Conservation (phyloP, 192 early-diverging fungal genomes). For the Funneliformis mosseae region DNA sequence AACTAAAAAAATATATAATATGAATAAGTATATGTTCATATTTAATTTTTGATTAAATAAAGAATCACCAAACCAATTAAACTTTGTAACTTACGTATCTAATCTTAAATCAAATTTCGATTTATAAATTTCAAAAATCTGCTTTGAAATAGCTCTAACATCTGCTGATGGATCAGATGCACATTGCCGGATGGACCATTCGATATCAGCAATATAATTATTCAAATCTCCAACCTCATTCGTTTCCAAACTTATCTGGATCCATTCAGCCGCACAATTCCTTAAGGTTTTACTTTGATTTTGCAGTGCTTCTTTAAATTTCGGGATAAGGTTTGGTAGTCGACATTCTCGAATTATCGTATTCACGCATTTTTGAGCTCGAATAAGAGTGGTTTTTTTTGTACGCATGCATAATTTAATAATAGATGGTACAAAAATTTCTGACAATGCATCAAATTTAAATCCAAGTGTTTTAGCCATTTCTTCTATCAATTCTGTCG, state of each 20-base stretch:
- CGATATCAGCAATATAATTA: slow-evolving; percentile 44
- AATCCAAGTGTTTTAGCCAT: slow-evolving; percentile 62
- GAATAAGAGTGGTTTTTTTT: slow-evolving; percentile 74
- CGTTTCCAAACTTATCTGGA: slow-evolving; percentile 54
- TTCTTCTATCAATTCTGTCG: slow-evolving; percentile 62
- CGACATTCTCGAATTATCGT: slow-evolving; percentile 63
- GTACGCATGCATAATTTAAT: slow-evolving; percentile 69
- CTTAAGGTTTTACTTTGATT: slow-evolving; percentile 67
- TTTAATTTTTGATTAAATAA: too few species aligned
- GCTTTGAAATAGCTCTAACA: slow-evolving; percentile 50
- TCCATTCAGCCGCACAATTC: slow-evolving; percentile 60
- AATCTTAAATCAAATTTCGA: slow-evolving; percentile 42
- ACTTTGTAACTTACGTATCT: slow-evolving; percentile 26
- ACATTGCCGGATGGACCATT: slow-evolving; percentile 49
- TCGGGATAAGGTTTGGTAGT: slow-evolving; percentile 54
- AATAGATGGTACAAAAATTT: slow-evolving; percentile 61
- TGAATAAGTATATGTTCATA: too few species aligned
- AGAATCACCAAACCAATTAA: too few species aligned
- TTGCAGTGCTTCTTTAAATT: slow-evolving; percentile 55
- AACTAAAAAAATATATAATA: not conserved
- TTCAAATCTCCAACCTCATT: slow-evolving; percentile 38
- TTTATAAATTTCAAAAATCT: slow-evolving; percentile 51
- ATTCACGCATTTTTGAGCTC: slow-evolving; percentile 62
- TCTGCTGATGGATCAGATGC: slow-evolving; percentile 53
- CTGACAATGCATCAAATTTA: slow-evolving; percentile 62